Conservation (phyloP, 495 filamentous ascomycete species). For the Xanthoparmelia taractica region DNA sequence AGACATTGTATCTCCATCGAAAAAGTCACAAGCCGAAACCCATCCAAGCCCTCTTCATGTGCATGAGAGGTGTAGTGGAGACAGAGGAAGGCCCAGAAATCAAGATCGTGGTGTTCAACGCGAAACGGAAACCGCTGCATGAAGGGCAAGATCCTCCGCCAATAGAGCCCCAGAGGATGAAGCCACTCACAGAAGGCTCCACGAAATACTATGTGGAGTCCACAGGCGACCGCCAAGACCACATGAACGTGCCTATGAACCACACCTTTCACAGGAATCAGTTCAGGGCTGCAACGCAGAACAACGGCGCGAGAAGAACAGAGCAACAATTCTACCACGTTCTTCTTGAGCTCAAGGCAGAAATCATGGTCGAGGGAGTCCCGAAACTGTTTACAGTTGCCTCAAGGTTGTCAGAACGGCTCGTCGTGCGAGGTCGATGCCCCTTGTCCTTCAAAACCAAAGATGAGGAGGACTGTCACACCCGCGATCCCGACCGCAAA, state of each 20-base stretch:
- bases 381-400: conserved; percentile 68
- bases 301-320: conserved; percentile 87
- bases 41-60: background rate
- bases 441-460: conserved; percentile 72
- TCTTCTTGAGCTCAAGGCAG: conserved; percentile 79
- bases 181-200: background rate
- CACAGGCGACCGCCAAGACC: conserved; percentile 24
- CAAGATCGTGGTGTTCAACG: conserved; percentile 3
- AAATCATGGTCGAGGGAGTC: conserved; percentile 45
- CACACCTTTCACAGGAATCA: conserved; percentile 85
- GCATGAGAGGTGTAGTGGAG: background rate
- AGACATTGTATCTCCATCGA: background rate
- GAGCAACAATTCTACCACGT: conserved; percentile 93
- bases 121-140: background rate
- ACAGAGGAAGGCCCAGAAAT: background rate
- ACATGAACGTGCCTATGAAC: conserved; percentile 34
- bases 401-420: conserved; percentile 65
- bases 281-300: conserved; percentile 92
- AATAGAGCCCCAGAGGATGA: background rate
- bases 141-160: background rate
- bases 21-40: background rate
- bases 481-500: background rate
- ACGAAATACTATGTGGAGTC: background rate
- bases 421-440: conserved; percentile 89
- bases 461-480: conserved; percentile 44